Conservation (phyloP, 192 early-diverging fungal genomes). For the Martensiomyces pterosporus region DNA sequence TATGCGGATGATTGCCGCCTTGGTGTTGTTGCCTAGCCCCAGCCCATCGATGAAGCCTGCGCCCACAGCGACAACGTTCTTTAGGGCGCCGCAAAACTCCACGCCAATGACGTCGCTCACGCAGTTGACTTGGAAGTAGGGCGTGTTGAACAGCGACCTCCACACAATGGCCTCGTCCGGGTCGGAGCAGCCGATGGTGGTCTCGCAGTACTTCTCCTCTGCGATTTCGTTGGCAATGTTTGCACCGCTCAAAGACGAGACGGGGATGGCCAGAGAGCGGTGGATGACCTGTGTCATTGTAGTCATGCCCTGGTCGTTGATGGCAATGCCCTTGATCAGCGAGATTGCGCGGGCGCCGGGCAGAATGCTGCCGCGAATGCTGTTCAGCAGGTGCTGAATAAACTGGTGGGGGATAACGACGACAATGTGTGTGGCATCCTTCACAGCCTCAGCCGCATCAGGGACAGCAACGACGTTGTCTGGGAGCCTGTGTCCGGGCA, state of each 20-base stretch:
- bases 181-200: constrained; percentile 80
- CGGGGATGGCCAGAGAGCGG: constrained; percentile 69
- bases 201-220: constrained; percentile 90
- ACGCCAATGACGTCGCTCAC: constrained; percentile 87
- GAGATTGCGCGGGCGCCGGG: constrained; percentile 84
- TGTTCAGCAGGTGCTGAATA: constrained; percentile 67
- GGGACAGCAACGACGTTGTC: constrained; percentile 82
- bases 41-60: constrained; percentile 95
- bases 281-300: constrained; percentile 81
- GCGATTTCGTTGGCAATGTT: constrained; percentile 98
- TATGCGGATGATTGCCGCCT: constrained; percentile 95
- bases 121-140: constrained; percentile 83
- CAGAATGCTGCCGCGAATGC: constrained; percentile 57
- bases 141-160: constrained; percentile 77
- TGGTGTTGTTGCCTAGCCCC: constrained; percentile 90
- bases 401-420: constrained; percentile 98
- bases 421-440: constrained; percentile 85
- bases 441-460: constrained; percentile 70
- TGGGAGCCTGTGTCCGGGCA: constrained; percentile 83
- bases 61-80: constrained; percentile 97
- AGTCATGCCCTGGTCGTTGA: constrained; percentile 66
- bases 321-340: constrained; percentile 91
- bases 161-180: constrained; percentile 73
- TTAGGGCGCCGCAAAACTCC: constrained; percentile 96
- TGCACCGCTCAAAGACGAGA: constrained; percentile 87